phyloP scores from a whole-genome alignment of 164 flowering plant species.

The Stephania cephalantha region DNA sequence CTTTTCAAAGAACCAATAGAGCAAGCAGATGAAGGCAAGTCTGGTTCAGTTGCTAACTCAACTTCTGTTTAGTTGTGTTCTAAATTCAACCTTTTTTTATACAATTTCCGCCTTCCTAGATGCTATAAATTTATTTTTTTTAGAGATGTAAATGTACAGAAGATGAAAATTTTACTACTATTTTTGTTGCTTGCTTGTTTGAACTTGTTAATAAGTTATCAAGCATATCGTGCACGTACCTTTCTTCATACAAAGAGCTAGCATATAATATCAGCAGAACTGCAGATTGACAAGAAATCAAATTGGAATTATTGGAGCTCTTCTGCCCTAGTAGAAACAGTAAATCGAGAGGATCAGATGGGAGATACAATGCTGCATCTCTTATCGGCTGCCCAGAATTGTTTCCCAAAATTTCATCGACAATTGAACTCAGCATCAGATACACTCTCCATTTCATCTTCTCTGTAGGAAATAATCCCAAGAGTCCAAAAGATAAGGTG shows the following conservation, averaged over 20 bases:
- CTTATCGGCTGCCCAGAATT: slow-evolving; percentile 61
- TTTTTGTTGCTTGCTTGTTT: background rate
- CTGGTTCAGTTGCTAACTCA: background rate
- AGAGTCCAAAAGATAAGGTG: slow-evolving; percentile 66
- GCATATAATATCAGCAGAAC: slow-evolving; percentile 51
- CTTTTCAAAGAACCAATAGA: background rate
- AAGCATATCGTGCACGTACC: slow-evolving; percentile 30
- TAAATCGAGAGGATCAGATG: slow-evolving; percentile 81
- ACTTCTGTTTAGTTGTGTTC: background rate
- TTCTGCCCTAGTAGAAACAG: slow-evolving; percentile 79
- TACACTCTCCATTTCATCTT: slow-evolving; percentile 68
- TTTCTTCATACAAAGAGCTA: slow-evolving; percentile 66
- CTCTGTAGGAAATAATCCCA: slow-evolving; percentile 72
- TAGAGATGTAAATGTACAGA: background rate
- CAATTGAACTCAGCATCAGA: slow-evolving; percentile 58
- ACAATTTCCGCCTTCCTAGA: background rate
- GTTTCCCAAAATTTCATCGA: slow-evolving; percentile 50
- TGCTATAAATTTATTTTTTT: background rate
- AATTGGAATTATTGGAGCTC: slow-evolving; percentile 36
- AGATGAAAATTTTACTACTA: background rate
- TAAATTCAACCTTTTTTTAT: too few species aligned
- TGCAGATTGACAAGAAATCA: slow-evolving; percentile 70
- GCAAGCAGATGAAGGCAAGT: background rate
- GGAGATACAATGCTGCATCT: slow-evolving; percentile 62
- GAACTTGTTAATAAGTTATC: background rate